Percentiles rank a stretch among this genome's conserved stretches.
Conservation (phyloP, 2,329 filamentous ascomycete genomes). For the Falciphora oryzae region DNA sequence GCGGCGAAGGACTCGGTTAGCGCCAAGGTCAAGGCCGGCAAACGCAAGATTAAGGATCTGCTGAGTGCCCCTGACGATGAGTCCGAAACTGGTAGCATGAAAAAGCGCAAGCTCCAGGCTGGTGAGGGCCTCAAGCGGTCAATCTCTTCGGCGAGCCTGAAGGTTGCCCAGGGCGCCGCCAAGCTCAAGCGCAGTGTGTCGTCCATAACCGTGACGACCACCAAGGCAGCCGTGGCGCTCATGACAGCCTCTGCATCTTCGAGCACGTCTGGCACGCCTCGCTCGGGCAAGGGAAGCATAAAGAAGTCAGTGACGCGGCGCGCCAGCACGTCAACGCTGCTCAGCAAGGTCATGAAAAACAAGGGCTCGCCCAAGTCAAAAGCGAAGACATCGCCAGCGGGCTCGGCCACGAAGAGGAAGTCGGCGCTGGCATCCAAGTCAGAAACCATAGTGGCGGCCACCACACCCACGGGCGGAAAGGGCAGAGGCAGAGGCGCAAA, state of each 20-base stretch:
- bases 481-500: background rate
- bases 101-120: slow-evolving; percentile 43
- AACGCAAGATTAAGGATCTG: slow-evolving; percentile 52
- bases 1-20: slow-evolving; percentile 19
- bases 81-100: slow-evolving; percentile 22
- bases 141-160: slow-evolving; percentile 25
- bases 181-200: slow-evolving; percentile 33
- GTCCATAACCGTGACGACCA: slow-evolving; percentile 32
- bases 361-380: slow-evolving; percentile 5
- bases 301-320: slow-evolving; percentile 8
- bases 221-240: slow-evolving; percentile 20
- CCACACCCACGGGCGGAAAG: slow-evolving; percentile 7
- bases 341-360: slow-evolving; percentile 1
- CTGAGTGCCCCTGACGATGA: slow-evolving; percentile 31
- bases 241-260: slow-evolving; percentile 17
- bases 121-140: slow-evolving; percentile 29
- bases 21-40: slow-evolving; percentile 40
- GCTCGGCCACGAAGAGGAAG: slow-evolving; percentile 4
- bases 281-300: background rate
- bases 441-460: slow-evolving; percentile 1
- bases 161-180: slow-evolving; percentile 30
- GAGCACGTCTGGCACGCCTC: slow-evolving; percentile 14
- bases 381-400: slow-evolving; percentile 2
- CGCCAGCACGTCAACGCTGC: slow-evolving; percentile 6
- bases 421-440: slow-evolving; percentile 2